Conservation (phyloP, 768 basidiomycete genomes). For the Boletus pseudopeckii region DNA sequence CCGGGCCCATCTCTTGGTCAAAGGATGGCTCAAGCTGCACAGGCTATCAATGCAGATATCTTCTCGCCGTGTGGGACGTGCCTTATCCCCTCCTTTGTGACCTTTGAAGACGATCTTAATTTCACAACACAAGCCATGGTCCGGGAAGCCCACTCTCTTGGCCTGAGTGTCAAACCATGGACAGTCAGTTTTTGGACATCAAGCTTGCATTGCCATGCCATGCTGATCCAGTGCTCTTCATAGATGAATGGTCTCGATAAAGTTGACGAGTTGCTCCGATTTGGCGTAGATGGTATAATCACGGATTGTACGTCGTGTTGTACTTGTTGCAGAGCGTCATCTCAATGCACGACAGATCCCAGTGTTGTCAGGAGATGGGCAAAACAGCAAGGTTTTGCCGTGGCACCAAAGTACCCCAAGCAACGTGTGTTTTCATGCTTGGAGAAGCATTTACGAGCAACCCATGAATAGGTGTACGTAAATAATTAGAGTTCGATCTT, state of each 20-base stretch:
- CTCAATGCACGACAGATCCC: conserved; percentile 41
- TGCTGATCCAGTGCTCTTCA: neutral
- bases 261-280: conserved; percentile 55
- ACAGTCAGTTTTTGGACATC: conserved; percentile 45
- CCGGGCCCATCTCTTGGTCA: conserved; percentile 55
- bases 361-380: conserved; percentile 53
- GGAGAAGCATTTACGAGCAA: conserved; percentile 36
- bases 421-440: conserved; percentile 61
- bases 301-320: conserved; percentile 51
- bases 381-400: conserved; percentile 47
- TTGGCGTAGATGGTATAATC: conserved; percentile 74
- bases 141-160: conserved; percentile 57
- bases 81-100: conserved; percentile 40
- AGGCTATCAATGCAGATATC: conserved; percentile 58
- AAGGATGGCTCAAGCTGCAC: conserved; percentile 67
- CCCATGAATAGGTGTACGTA: neutral
- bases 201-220: neutral
- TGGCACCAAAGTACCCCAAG: conserved; percentile 59
- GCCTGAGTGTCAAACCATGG: conserved; percentile 67
- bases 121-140: conserved; percentile 73
- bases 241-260: conserved; percentile 63
- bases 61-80: conserved; percentile 57
- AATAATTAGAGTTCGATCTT: no score
- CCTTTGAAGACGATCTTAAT: conserved; percentile 41
- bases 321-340: neutral